These are phyloP conservation scores for Globisporangium splendens DNA, from an alignment of 352 stramenopile genomes.

Conservation along the genomic window DNA sequence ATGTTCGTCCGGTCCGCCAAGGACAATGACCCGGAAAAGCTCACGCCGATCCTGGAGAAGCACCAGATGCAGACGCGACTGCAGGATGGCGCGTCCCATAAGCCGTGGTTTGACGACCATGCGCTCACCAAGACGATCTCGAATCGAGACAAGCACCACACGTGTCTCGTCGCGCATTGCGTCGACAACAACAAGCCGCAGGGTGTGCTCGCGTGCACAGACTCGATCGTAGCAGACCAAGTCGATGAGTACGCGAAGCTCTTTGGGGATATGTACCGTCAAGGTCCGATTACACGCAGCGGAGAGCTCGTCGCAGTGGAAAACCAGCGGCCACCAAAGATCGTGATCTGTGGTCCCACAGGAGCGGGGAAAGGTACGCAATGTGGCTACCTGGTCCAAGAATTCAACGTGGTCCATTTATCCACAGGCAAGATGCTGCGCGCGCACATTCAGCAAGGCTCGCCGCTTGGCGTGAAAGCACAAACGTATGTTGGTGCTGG, in stretches of 20 bases:
- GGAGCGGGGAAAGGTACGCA: constrained; percentile 95
- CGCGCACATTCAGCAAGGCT: constrained; percentile 69
- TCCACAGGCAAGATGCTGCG: constrained; percentile 92
- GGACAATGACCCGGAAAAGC: constrained; percentile 22
- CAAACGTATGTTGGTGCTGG: constrained; percentile 86
- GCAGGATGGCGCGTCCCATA: constrained; percentile 30
- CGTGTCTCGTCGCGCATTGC: constrained; percentile 50
- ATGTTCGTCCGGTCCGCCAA: constrained; percentile 27
- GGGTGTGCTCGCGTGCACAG: constrained; percentile 46
- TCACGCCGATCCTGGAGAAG: constrained; percentile 28
- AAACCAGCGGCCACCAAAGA: constrained; percentile 33
- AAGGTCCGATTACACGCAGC: constrained; percentile 18
- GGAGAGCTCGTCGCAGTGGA: neutral
- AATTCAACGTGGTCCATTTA: constrained; percentile 91
- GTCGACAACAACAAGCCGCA: constrained; percentile 24
- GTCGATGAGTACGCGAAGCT: constrained; percentile 48
- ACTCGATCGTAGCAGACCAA: constrained; percentile 39
- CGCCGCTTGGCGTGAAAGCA: constrained; percentile 58
- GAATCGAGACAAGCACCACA: constrained; percentile 50
- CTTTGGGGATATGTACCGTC: constrained; percentile 61
- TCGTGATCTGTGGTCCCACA: constrained; percentile 90
- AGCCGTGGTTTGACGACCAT: constrained; percentile 40
- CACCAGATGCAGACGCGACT: constrained; percentile 28
- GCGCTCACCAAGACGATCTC: constrained; percentile 21
- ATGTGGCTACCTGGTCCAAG: constrained; percentile 83